phyloP scores from a whole-genome alignment of 2,329 filamentous ascomycete species.

The Penicillium sp. region DNA sequence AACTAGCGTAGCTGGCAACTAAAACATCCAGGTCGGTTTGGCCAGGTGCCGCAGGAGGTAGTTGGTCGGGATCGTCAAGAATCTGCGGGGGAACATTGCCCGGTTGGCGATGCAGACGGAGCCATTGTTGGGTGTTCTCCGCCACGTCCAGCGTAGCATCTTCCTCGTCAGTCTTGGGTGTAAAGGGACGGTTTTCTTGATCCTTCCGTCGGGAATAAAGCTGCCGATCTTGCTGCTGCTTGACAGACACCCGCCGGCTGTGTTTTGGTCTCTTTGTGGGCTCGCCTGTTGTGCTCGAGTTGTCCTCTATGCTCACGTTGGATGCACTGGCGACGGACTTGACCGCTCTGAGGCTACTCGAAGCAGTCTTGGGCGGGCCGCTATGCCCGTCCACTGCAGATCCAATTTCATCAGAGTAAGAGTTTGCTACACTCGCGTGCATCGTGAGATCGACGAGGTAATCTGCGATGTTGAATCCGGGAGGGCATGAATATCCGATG shows the following conservation, averaged over 20 bases:
- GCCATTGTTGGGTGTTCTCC: slow-evolving; percentile 61
- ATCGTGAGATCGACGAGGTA: slow-evolving; percentile 97
- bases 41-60: slow-evolving; percentile 61
- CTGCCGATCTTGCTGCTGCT: slow-evolving; percentile 82
- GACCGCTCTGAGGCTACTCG: slow-evolving; percentile 83
- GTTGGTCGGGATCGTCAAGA: slow-evolving; percentile 69
- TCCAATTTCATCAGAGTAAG: slow-evolving; percentile 57
- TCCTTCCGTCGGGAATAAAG: slow-evolving; percentile 82
- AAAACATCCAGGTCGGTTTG: slow-evolving; percentile 82
- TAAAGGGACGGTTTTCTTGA: slow-evolving; percentile 55
- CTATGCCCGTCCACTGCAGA: slow-evolving; percentile 58
- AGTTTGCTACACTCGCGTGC: slow-evolving; percentile 73
- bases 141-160: slow-evolving; percentile 56
- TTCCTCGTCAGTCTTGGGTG: slow-evolving; percentile 67
- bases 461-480: slow-evolving; percentile 98
- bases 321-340: slow-evolving; percentile 89
- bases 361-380: slow-evolving; percentile 70
- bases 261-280: slow-evolving; percentile 67
- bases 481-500: slow-evolving; percentile 88
- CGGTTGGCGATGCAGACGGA: slow-evolving; percentile 60
- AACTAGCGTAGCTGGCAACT: slow-evolving; percentile 73
- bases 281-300: slow-evolving; percentile 65
- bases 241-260: slow-evolving; percentile 78
- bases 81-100: slow-evolving; percentile 62
- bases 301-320: slow-evolving; percentile 71